Conservation (phyloP, 2,329 filamentous ascomycete genomes). For the Venturia nashicola region DNA sequence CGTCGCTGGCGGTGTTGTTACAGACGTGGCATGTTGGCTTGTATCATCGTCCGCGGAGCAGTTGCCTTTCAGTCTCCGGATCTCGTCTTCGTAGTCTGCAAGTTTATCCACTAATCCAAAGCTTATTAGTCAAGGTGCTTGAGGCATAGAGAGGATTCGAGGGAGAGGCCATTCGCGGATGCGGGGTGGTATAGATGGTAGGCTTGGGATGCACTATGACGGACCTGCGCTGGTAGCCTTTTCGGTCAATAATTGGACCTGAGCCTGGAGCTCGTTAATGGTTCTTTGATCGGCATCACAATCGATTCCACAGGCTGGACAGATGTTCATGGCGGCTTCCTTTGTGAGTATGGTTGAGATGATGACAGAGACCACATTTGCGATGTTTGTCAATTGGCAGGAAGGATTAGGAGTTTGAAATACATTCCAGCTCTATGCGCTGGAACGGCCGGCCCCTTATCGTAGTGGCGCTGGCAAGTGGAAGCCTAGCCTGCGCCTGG, state of each 20-base stretch:
- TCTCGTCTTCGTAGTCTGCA: conserved; percentile 72
- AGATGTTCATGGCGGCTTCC: not conserved
- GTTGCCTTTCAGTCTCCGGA: conserved; percentile 42
- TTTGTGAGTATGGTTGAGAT: not conserved
- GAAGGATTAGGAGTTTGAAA: not conserved
- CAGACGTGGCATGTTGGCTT: conserved; percentile 20
- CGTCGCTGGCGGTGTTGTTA: conserved; percentile 13
- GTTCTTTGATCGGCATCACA: conserved; percentile 32
- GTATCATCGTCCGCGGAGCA: conserved; percentile 19
- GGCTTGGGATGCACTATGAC: conserved; percentile 13
- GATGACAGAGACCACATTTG: not conserved
- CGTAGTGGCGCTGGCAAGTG: no score
- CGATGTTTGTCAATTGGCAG: not conserved
- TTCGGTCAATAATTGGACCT: conserved; percentile 57
- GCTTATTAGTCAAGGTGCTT: conserved; percentile 7
- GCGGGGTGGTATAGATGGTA: not conserved
- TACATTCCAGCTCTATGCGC: not conserved
- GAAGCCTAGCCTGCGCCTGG: no score
- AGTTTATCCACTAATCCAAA: conserved; percentile 38
- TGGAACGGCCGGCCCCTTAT: not conserved
- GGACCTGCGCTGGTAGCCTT: conserved; percentile 53
- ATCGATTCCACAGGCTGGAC: not conserved
- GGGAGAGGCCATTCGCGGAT: not conserved
- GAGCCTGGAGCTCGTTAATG: conserved; percentile 57
- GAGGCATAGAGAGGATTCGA: conserved; percentile 3